These are phyloP conservation scores for Fusarium praegraminearum DNA, from an alignment of 2,329 filamentous ascomycete species.

Conservation along the genomic window DNA sequence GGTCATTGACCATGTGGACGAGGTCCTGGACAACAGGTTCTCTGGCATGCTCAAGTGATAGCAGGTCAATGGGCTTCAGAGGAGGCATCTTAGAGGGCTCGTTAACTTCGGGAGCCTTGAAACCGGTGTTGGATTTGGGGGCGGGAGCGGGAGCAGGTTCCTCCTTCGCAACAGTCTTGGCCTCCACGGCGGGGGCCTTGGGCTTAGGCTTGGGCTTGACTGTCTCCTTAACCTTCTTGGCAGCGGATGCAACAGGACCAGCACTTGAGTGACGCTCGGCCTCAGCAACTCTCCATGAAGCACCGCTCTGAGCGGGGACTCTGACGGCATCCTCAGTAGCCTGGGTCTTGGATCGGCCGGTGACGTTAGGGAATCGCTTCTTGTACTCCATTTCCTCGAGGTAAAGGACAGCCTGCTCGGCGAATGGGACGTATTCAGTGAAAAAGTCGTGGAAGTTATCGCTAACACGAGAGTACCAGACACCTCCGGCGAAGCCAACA, in stretches of 20 bases:
- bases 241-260: slow-evolving; percentile 51
- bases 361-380: slow-evolving; percentile 76
- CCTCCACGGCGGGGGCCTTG: slow-evolving; percentile 31
- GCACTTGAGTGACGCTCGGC: slow-evolving; percentile 72
- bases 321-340: slow-evolving; percentile 78
- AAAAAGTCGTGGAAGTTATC: slow-evolving; percentile 99
- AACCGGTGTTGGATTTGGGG: slow-evolving; percentile 50
- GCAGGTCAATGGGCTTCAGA: slow-evolving; percentile 79
- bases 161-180: slow-evolving; percentile 46
- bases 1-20: slow-evolving; percentile 94
- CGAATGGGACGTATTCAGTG: slow-evolving; percentile 94
- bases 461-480: slow-evolving; percentile 92
- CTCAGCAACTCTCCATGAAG: slow-evolving; percentile 81
- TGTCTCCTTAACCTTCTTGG: slow-evolving; percentile 48
- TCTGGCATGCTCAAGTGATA: slow-evolving; percentile 78
- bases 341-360: slow-evolving; percentile 60
- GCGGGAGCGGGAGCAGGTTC: slow-evolving; percentile 48
- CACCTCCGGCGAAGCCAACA: slow-evolving; percentile 85
- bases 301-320: slow-evolving; percentile 86
- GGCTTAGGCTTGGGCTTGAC: slow-evolving; percentile 51
- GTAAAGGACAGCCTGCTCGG: slow-evolving; percentile 93
- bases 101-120: slow-evolving; percentile 71
- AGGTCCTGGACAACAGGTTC: slow-evolving; percentile 94
- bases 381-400: slow-evolving; percentile 95
- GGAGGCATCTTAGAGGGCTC: slow-evolving; percentile 74